Evolutionary conservation across 768 basidiomycete species (phyloP).

Genomic region (Roridomyces roridus): DNA sequence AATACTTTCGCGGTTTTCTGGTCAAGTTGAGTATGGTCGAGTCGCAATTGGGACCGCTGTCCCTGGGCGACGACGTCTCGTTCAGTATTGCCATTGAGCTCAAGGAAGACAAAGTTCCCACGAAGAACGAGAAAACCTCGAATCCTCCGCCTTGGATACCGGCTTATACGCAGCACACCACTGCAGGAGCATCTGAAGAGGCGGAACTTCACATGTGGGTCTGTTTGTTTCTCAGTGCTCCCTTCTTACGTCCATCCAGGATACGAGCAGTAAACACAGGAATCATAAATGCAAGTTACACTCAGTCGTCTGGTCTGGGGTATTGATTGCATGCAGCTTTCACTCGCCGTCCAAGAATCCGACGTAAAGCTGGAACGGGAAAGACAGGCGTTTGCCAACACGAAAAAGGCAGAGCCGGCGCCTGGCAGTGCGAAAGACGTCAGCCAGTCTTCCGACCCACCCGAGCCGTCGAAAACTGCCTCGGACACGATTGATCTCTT

Average conservation of each 20-base stretch:
- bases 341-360: slow-evolving; percentile 82
- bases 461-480: background rate
- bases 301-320: background rate
- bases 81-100: slow-evolving; percentile 88
- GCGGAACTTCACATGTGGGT: slow-evolving; percentile 67
- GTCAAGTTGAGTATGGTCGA: slow-evolving; percentile 83
- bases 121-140: slow-evolving; percentile 43
- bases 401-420: background rate
- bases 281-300: slow-evolving; percentile 68
- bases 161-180: slow-evolving; percentile 72
- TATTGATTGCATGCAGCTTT: slow-evolving; percentile 51
- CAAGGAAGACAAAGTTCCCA: slow-evolving; percentile 66
- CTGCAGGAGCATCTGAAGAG: slow-evolving; percentile 64
- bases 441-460: background rate
- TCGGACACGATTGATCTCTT: slow-evolving; percentile 7
- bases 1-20: slow-evolving; percentile 84
- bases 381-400: slow-evolving; percentile 10
- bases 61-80: slow-evolving; percentile 69
- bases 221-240: background rate
- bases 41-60: slow-evolving; percentile 65
- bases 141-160: slow-evolving; percentile 85
- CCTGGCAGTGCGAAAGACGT: background rate
- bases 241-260: slow-evolving; percentile 9
- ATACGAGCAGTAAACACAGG: slow-evolving; percentile 85
- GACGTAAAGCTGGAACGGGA: slow-evolving; percentile 63